These are phyloP conservation scores for Neurospora sp. DNA, from an alignment of 495 filamentous ascomycete genomes.

Conservation along the genomic window DNA sequence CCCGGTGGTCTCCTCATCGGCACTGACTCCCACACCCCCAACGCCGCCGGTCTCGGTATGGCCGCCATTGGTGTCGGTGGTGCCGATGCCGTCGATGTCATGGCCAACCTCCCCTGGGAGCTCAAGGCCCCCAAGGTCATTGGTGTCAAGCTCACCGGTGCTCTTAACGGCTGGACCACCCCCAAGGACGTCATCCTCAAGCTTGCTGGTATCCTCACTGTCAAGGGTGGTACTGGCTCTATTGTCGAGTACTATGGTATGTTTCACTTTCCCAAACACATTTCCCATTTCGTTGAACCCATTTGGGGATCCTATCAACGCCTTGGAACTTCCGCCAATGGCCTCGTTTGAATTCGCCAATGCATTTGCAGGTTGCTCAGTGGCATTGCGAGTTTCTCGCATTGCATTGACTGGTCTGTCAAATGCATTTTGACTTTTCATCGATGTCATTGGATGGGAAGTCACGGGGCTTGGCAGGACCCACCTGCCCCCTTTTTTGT, in stretches of 20 bases:
- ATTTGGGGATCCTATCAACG: neutral
- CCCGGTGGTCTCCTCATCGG: conserved; percentile 96
- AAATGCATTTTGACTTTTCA: neutral
- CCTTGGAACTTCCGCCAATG: neutral
- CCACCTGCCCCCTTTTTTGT: conserved; percentile 1
- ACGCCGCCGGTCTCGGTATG: conserved; percentile 95
- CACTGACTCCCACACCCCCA: conserved; percentile 97
- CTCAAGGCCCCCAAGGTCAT: conserved; percentile 96
- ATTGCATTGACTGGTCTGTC: neutral
- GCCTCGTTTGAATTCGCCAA: neutral
- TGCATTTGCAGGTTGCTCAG: neutral
- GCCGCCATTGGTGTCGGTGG: conserved; percentile 95
- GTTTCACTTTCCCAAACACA: conserved; percentile 36
- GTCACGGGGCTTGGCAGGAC: neutral
- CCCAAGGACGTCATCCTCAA: conserved; percentile 98
- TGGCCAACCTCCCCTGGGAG: conserved; percentile 97
- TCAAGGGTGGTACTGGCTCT: conserved; percentile 95
- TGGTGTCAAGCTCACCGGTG: conserved; percentile 85
- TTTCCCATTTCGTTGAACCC: conserved; percentile 8
- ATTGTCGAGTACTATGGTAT: conserved; percentile 84
- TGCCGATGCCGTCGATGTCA: conserved; percentile 97
- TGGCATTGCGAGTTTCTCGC: neutral
- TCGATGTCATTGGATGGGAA: neutral
- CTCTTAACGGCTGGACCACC: conserved; percentile 86
- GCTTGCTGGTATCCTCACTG: conserved; percentile 92